Percentiles rank a stretch among this genome's conserved stretches.
phyloP scores from a whole-genome alignment of 1,284 basidiomycete species.

The Apiotrichum domesticum region DNA sequence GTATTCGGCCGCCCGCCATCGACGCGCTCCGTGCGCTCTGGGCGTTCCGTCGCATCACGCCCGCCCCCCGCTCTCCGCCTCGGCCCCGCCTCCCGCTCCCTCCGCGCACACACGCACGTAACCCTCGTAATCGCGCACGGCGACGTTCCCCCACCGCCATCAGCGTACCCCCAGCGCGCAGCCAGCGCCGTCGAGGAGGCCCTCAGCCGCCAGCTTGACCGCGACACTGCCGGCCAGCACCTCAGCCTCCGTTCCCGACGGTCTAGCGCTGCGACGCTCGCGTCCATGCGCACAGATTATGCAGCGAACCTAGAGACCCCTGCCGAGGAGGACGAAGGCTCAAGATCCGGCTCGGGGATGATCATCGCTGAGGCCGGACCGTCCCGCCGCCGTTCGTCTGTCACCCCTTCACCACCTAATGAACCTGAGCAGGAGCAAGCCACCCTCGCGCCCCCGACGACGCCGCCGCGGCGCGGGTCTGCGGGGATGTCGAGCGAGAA shows the following conservation, averaged over 20 bases:
- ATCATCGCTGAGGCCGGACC: too few relatives aligned
- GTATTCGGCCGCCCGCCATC: background rate
- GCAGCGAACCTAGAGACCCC: background rate
- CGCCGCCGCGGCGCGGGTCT: background rate
- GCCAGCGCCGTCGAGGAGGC: constrained; percentile 25
- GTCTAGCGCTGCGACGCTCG: constrained; percentile 30
- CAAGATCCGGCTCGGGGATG: too few relatives aligned
- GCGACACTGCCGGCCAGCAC: constrained; percentile 33
- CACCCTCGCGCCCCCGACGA: background rate
- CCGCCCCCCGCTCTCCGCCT: constrained; percentile 14
- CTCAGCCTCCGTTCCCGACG: constrained; percentile 39
- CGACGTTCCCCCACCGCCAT: constrained; percentile 10
- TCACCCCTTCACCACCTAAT: background rate
- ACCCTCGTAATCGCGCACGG: constrained; percentile 35
- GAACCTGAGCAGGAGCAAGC: too few relatives aligned
- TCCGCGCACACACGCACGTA: constrained; percentile 25
- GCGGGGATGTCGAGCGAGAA: background rate
- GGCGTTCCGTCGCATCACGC: background rate
- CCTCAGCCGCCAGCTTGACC: constrained; percentile 36
- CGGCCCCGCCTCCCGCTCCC: constrained; percentile 12
- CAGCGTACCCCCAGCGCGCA: background rate
- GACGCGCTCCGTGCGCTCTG: background rate
- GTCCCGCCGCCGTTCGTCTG: too few relatives aligned
- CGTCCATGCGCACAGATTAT: constrained; percentile 12
- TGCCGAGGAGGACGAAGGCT: background rate